These are phyloP conservation scores for Tulasnella sp. DNA, from an alignment of 768 basidiomycete species.

Conservation along the genomic window DNA sequence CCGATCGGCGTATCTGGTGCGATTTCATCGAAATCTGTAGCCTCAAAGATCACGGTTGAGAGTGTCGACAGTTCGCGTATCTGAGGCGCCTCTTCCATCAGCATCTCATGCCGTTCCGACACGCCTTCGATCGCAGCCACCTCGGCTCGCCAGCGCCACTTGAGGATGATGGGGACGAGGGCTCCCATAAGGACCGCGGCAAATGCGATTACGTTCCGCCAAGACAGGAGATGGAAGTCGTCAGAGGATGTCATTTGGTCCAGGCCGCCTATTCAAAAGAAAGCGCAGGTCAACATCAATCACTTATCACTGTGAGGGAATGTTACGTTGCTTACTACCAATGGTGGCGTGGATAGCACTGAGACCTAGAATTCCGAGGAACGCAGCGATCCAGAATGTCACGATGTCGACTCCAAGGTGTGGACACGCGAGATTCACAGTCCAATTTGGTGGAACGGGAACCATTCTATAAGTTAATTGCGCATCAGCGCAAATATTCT, in stretches of 20 bases:
- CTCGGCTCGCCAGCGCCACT: conserved; percentile 68
- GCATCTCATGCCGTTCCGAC: too few species aligned
- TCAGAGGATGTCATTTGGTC: conserved; percentile 91
- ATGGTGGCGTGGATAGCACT: conserved; percentile 92
- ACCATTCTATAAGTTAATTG: conserved; percentile 48
- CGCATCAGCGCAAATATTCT: neutral
- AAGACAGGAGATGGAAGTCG: conserved; percentile 89
- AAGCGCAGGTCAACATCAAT: neutral
- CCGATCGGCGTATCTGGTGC: too few species aligned
- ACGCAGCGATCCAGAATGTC: conserved; percentile 84
- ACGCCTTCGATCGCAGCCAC: conserved; percentile 27
- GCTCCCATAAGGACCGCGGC: conserved; percentile 79
- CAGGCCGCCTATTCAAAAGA: conserved; percentile 37
- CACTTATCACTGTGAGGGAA: too few species aligned
- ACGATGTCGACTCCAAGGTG: conserved; percentile 79
- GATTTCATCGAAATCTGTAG: too few species aligned
- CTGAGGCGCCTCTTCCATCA: too few species aligned
- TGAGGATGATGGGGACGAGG: conserved; percentile 78
- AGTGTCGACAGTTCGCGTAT: too few species aligned
- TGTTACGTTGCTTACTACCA: conserved; percentile 43
- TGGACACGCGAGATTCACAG: conserved; percentile 83
- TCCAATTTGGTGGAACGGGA: conserved; percentile 86
- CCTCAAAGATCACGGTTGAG: too few species aligned
- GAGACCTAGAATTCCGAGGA: conserved; percentile 82
- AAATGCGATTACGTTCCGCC: conserved; percentile 77